Evolutionary conservation across 768 basidiomycete species (phyloP), one percentile per base, ranked within the genome.

Genomic region (Sistotremastrum suecicum): DNA sequence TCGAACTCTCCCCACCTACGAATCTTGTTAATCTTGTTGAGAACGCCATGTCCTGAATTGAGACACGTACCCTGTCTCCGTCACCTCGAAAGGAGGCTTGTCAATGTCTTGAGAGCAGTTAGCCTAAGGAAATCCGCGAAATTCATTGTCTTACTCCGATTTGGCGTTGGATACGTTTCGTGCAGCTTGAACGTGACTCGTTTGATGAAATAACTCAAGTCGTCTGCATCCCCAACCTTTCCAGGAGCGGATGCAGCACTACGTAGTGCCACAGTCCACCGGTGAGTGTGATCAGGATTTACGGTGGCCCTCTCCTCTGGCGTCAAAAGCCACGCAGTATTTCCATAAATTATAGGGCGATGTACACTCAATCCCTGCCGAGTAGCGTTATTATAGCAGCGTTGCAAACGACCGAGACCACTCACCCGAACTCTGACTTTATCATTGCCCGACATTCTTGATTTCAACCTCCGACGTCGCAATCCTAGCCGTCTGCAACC

Each of bases 1-100:
- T 95, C 90, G 64, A 99, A 99, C 67, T 99, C 95, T 53, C 95
- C 95, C 95, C 95, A 99, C 41, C 85, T 88, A 46, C 34, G 12
- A 31, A 30, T 20, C 34, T 20, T 39, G 45, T 8, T 32, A 8
- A 30, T 39, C 41, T 32, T 33, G 29, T 37, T n/a, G 43, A 41
- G 7, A 36, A 28, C 3, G 7, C 9, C 28, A 9, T 5, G 37
- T 10, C 42, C 33, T 12, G 28, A 34, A 7, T 7, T 32, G 20
- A 9, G 12, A 29, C 5, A 59, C 72, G 12, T 53, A 80, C 86
- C 95, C 95, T 10, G 95, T 98, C 63, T 98, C 95, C 7, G 91
- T 81, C 10, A 98, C 80, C 54, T 90, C 87, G 56, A 91, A 99
- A 0, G 95, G 95, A 3, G 89, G 76, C 58, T 84, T 89, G 57